These are phyloP conservation scores for Diddensiella santjacobensis DNA, from an alignment of 805 yeast genomes.

Conservation along the genomic window DNA sequence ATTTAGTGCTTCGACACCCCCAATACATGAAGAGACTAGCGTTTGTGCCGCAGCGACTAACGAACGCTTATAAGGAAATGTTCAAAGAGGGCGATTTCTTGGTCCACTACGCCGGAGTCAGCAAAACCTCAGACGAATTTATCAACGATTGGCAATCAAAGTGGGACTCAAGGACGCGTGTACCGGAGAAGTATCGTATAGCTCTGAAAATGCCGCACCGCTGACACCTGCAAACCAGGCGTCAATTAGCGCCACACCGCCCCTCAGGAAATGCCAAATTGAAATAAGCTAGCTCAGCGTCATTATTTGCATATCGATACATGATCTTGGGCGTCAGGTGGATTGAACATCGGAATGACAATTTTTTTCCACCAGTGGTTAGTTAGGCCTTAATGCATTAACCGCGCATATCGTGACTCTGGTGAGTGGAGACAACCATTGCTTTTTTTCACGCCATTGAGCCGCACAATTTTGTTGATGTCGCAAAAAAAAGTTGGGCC, in stretches of 20 bases:
- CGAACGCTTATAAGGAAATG: constrained; percentile 27
- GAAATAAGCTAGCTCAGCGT: too few relatives aligned
- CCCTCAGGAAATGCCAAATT: too few relatives aligned
- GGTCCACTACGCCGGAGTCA: constrained; percentile 32
- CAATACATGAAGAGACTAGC: constrained; percentile 26
- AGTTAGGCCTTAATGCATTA: too few relatives aligned
- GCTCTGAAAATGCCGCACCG: not conserved
- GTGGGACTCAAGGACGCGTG: constrained; percentile 5
- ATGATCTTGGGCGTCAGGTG: too few relatives aligned
- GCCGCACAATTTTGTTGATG: too few relatives aligned
- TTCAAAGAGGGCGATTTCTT: constrained; percentile 28
- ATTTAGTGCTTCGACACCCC: constrained; percentile 18
- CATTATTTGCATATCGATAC: too few relatives aligned
- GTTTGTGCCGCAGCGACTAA: constrained; percentile 29
- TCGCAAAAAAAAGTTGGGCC: too few relatives aligned
- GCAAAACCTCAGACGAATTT: not conserved
- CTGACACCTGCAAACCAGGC: not conserved
- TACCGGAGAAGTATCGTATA: constrained; percentile 4
- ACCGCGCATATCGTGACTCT: too few relatives aligned
- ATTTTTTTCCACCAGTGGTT: too few relatives aligned
- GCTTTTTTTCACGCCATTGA: too few relatives aligned
- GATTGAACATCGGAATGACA: too few relatives aligned
- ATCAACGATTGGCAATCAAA: not conserved
- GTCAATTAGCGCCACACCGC: not conserved
- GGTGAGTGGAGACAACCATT: too few relatives aligned